Evolutionary conservation across 2,329 filamentous ascomycete species (phyloP).

Genomic region (Epichloe typhina): DNA sequence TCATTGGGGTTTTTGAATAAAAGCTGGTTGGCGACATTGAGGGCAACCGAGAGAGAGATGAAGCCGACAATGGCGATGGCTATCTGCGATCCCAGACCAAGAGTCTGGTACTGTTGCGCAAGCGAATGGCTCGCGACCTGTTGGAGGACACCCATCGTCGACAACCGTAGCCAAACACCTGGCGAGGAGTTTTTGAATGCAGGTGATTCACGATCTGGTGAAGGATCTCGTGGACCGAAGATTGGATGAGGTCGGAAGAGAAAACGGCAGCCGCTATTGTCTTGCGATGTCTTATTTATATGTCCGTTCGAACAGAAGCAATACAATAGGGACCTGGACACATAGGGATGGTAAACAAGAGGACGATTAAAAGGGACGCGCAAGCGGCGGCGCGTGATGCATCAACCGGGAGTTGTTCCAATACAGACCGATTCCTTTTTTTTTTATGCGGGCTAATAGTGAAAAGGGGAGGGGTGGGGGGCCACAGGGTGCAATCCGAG

Average conservation of each 20-base stretch:
- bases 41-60: slow-evolving; percentile 44
- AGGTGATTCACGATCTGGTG: neutral
- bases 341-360: neutral
- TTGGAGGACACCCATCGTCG: slow-evolving; percentile 43
- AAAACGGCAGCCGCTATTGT: neutral
- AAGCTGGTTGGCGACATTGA: slow-evolving; percentile 72
- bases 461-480: neutral
- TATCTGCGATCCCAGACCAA: slow-evolving; percentile 35
- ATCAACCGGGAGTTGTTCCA: neutral
- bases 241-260: neutral
- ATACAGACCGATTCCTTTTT: neutral
- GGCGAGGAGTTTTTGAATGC: neutral
- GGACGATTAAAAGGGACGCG: neutral
- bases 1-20: slow-evolving; percentile 73
- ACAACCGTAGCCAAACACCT: neutral
- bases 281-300: neutral
- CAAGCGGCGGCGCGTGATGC: neutral
- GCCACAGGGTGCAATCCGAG: neutral
- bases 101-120: slow-evolving; percentile 34
- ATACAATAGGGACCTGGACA: neutral
- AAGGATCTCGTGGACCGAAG: neutral
- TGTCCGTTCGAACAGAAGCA: too few species aligned
- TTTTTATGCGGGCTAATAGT: neutral
- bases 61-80: slow-evolving; percentile 29
- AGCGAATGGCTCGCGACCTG: slow-evolving; percentile 34